phyloP scores from a whole-genome alignment of 345 rosid genomes.

The Eucalyptus marginata region DNA sequence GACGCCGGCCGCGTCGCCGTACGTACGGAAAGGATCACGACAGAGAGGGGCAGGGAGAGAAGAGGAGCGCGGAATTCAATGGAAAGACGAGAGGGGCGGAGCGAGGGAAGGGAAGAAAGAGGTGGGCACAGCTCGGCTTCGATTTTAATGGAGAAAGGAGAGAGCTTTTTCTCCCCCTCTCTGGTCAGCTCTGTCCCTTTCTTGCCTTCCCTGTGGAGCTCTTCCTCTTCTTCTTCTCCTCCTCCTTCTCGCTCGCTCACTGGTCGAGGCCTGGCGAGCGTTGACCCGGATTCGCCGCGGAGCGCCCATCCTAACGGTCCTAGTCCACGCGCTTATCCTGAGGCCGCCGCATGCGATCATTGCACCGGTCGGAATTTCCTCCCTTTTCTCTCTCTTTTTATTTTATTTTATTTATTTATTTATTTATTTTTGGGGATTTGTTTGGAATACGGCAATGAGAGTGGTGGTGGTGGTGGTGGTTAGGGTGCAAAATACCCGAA shows the following conservation, averaged over 20 bases:
- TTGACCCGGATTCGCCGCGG: neutral
- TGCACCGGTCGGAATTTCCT: neutral
- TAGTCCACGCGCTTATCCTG: neutral
- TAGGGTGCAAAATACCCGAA: no score
- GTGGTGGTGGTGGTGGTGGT: neutral
- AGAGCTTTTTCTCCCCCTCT: neutral
- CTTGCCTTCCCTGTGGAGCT: neutral
- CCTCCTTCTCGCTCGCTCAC: neutral
- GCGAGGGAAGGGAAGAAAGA: neutral
- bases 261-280: neutral
- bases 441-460: neutral
- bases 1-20: neutral
- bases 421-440: neutral
- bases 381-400: neutral
- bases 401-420: neutral
- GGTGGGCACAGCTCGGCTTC: neutral
- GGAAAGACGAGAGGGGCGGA: neutral
- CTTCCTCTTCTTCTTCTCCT: fast-evolving
- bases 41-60: neutral
- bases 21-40: neutral
- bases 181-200: neutral
- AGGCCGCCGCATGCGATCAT: neutral
- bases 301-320: neutral
- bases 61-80: neutral
- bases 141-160: neutral